Conservation (phyloP, 306 rosid genomes). For the Adenanthera pavonina region DNA sequence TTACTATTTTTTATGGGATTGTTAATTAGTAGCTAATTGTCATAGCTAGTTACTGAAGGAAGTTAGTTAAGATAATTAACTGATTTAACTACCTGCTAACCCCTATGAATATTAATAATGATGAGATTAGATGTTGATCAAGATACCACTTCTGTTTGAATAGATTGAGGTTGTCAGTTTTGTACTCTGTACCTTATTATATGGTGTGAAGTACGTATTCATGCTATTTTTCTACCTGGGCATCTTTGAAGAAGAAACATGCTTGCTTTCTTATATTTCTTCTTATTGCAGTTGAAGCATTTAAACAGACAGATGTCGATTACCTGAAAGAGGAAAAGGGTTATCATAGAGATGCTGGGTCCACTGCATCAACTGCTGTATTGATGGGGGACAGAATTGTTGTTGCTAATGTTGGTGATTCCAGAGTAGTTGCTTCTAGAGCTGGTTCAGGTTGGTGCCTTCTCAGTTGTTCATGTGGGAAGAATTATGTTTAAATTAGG, state of each 20-base stretch:
- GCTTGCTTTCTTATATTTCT: slow-evolving; percentile 25
- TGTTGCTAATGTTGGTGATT: slow-evolving; percentile 97
- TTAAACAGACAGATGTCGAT: slow-evolving; percentile 80
- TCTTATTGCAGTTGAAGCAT: slow-evolving; percentile 70
- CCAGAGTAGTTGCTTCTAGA: slow-evolving; percentile 86
- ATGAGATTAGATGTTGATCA: background rate
- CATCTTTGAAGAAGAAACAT: slow-evolving; percentile 34
- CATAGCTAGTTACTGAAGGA: background rate
- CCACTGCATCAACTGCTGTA: slow-evolving; percentile 89
- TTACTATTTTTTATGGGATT: background rate
- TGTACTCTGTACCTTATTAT: background rate
- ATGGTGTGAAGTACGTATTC: slow-evolving; percentile 8
- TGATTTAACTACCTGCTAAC: background rate
- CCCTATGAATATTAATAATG: background rate
- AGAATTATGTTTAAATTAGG: slow-evolving; percentile 35
- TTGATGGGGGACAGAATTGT: slow-evolving; percentile 78
- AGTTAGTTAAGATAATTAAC: background rate
- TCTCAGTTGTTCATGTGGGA: slow-evolving; percentile 40
- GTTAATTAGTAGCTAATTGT: background rate
- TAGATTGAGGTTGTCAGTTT: background rate
- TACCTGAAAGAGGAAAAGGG: slow-evolving; percentile 81
- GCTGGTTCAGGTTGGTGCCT: slow-evolving; percentile 83
- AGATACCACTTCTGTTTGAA: background rate
- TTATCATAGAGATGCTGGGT: slow-evolving; percentile 85
- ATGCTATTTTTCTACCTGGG: slow-evolving; percentile 37